Conservation (phyloP, 140 eudicot genomes). For the Stevia rebaudiana region DNA sequence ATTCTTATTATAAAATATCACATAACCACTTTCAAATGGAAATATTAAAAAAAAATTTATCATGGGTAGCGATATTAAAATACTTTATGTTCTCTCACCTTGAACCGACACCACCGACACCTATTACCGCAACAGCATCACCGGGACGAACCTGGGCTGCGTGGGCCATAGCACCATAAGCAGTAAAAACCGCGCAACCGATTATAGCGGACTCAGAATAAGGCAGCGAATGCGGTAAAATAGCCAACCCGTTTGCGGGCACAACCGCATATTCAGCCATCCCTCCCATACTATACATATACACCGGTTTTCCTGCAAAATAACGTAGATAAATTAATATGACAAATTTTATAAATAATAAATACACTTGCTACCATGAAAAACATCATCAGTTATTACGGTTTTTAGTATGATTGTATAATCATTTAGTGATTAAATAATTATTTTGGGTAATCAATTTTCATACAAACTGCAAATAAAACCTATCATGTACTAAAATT, state of each 20-base stretch:
- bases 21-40: too few relatives aligned
- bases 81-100: conserved; percentile 45
- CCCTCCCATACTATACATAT: conserved; percentile 99
- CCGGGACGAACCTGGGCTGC: conserved; percentile 98
- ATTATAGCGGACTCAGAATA: conserved; percentile 86
- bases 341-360: not conserved
- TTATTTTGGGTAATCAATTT: conserved; percentile 1
- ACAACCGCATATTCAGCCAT: conserved; percentile 86
- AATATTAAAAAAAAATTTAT: not conserved
- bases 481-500: too few relatives aligned
- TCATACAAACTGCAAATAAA: not conserved
- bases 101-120: conserved; percentile 97
- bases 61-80: not conserved
- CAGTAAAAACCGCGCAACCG: conserved; percentile 98
- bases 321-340: not conserved
- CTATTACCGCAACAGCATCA: conserved; percentile 91
- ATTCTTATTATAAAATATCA: not conserved
- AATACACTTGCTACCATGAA: not conserved
- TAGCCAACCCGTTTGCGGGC: conserved; percentile 72
- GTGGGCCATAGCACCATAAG: conserved; percentile 99
- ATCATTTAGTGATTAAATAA: not conserved
- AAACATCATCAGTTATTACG: not conserved
- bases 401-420: not conserved
- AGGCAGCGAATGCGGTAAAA: conserved; percentile 72
- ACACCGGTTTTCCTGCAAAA: conserved; percentile 74